A percentile compares a stretch with the other conserved stretches of the same genome.
Evolutionary conservation across 2,329 filamentous ascomycete genomes (phyloP).

Genomic region (Orbilia quercus): DNA sequence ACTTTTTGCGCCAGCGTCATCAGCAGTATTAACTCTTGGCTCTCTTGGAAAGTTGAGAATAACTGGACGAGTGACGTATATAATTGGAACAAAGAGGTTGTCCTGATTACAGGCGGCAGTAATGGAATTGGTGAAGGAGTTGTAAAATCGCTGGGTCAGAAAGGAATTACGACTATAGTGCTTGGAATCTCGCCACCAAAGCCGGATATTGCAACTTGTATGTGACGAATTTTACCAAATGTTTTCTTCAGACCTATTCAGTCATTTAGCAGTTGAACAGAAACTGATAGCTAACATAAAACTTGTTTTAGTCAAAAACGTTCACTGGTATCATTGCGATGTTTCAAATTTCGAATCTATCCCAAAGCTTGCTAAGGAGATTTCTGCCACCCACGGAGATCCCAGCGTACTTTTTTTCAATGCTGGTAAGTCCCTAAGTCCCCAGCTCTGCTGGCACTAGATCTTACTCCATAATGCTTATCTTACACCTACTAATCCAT

Average conservation of each 20-base stretch:
- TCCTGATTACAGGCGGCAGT: conserved; percentile 24
- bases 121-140: conserved; percentile 27
- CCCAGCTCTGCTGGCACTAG: too few species aligned
- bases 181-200: conserved; percentile 6
- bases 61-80: conserved; percentile 28
- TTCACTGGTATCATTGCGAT: conserved; percentile 23
- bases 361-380: conserved; percentile 61
- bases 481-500: too few species aligned
- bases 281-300: background rate
- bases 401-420: conserved; percentile 63
- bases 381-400: conserved; percentile 60
- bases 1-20: conserved; percentile 3
- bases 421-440: conserved; percentile 59
- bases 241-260: background rate
- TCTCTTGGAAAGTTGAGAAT: conserved; percentile 19
- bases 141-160: conserved; percentile 8
- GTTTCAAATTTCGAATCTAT: background rate
- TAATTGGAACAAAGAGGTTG: conserved; percentile 27
- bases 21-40: conserved; percentile 9
- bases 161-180: conserved; percentile 16
- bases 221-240: background rate
- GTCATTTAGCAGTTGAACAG: too few species aligned
- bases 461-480: too few species aligned
- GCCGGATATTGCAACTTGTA: conserved; percentile 13
- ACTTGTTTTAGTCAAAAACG: conserved; percentile 1